Base-by-base conservation (phyloP, 2,329 filamentous ascomycete species). In the Scedosporium dehoogii region DNA sequence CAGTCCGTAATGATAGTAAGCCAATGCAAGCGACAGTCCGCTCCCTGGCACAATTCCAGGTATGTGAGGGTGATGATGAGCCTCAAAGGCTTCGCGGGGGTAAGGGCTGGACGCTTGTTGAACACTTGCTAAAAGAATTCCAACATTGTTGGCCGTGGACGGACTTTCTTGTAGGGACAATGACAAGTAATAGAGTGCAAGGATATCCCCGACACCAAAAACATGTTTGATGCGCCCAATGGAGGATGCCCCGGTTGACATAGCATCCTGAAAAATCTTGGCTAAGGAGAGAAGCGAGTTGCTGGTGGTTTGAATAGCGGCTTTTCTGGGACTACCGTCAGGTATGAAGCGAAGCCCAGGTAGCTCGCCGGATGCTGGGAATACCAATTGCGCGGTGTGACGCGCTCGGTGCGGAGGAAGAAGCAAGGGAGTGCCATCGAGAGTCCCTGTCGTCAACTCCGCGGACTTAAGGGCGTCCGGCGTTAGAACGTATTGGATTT, bases 81-180 rank as follows among this genome's bases (percentile, higher is more conserved):
- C 29, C 16, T 44, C 33, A 4, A 18, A 14, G 66, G 44, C 29
- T 63, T 62, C 29, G 63, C 53, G 29, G 65, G 66, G 12, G 61
- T 57, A n/a, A 14, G 59, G 41, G 16, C 18, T 46, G 27, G 68
- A 66, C 7, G 71, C 63, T 63, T 96, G 92, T 70, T 96, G 94
- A 21, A 97, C 90, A 63, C 94, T 91, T 4, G 94, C 94, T n/a
- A 99, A 84, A 29, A 99, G 80, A 62, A 99, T 99, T 3, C 94
- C 94, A 12, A 99, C 92, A 72, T 99, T 99, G 72, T 99, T 99
- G 0, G 94, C 94, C 0, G 94, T 99, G 0, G 94, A 99, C 2
- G 94, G 94, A 69, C 94, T 97, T 58, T 94, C 92, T 66, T 97
- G 94, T 2, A 99, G 81, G 0, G 94, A 96, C 3, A 99, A 78